phyloP scores from a whole-genome alignment of 2,329 filamentous ascomycete species.

The Fusarium sp. region DNA sequence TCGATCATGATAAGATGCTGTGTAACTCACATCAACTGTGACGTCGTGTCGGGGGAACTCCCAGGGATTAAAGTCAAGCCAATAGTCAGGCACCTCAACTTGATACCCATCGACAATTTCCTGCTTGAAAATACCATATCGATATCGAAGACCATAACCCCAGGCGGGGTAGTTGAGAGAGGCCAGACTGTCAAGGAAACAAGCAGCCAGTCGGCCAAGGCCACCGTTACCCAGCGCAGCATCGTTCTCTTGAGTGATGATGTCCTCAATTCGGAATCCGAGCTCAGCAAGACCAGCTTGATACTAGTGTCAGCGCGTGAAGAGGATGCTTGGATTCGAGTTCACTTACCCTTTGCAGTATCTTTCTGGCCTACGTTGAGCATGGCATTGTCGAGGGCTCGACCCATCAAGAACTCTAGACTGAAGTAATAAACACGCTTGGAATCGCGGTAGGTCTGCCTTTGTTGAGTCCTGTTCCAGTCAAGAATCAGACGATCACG shows the following conservation, averaged over 20 bases:
- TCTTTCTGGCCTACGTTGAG: conserved; percentile 93
- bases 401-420: conserved; percentile 97
- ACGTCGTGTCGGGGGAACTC: conserved; percentile 97
- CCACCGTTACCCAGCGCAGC: conserved; percentile 96
- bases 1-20: background rate
- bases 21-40: conserved; percentile 77
- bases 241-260: conserved; percentile 94
- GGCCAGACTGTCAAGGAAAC: conserved; percentile 95
- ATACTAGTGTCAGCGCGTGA: background rate
- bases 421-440: conserved; percentile 98
- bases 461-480: conserved; percentile 98
- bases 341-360: conserved; percentile 75
- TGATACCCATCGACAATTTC: conserved; percentile 98
- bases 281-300: conserved; percentile 86
- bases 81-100: conserved; percentile 98
- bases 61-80: conserved; percentile 99
- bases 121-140: conserved; percentile 99
- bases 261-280: conserved; percentile 96
- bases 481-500: conserved; percentile 92
- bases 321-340: background rate
- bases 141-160: conserved; percentile 96
- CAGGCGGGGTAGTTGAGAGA: conserved; percentile 96
- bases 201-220: conserved; percentile 92
- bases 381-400: conserved; percentile 98
- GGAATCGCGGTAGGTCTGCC: conserved; percentile 88